Evolutionary conservation across 306 rosid species (phyloP).

Genomic region (Dryas alaskensis): DNA sequence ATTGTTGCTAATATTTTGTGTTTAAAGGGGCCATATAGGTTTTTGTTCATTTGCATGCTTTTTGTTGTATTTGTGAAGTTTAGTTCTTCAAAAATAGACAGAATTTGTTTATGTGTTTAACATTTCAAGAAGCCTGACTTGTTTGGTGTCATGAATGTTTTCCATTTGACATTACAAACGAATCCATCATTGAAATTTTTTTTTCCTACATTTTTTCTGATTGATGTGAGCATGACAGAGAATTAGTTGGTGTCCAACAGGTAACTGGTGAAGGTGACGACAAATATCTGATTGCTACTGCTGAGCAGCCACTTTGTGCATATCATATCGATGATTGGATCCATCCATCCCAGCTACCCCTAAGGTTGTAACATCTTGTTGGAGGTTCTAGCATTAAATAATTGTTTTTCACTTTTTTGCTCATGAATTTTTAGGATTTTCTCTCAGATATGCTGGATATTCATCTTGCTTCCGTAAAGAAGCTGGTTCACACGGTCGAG

Average conservation of each 20-base stretch:
- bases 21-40: background rate
- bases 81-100: background rate
- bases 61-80: background rate
- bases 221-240: conserved; percentile 1
- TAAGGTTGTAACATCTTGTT: conserved; percentile 50
- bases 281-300: conserved; percentile 94
- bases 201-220: background rate
- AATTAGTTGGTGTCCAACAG: conserved; percentile 32
- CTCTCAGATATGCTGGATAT: conserved; percentile 82
- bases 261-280: conserved; percentile 99
- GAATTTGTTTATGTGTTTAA: background rate
- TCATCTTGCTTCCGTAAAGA: conserved; percentile 98
- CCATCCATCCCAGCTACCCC: conserved; percentile 85
- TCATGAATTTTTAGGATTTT: conserved; percentile 9
- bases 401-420: conserved; percentile 1
- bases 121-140: background rate
- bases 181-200: background rate
- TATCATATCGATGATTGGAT: conserved; percentile 93
- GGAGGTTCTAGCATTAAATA: background rate
- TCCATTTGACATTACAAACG: background rate
- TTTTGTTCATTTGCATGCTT: background rate
- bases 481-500: conserved; percentile 98
- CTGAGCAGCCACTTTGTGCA: conserved; percentile 93
- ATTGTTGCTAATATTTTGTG: conserved; percentile 17
- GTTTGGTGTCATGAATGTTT: background rate